phyloP scores from a whole-genome alignment of 2,329 filamentous ascomycete genomes.

The Hymenoscyphus salicellus region DNA sequence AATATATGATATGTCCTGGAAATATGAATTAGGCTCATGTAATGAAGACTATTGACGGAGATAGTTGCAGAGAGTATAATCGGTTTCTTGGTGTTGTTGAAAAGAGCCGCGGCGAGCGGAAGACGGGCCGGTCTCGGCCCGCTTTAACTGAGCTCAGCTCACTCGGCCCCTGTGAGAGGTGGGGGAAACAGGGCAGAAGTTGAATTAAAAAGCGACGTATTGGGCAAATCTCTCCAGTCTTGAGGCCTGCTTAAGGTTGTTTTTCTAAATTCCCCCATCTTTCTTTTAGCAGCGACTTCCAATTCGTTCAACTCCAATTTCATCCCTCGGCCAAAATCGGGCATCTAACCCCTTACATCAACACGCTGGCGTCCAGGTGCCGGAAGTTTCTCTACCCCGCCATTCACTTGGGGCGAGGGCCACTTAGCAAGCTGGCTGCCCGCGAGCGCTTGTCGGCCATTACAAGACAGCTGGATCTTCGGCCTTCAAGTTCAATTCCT shows the following conservation, averaged over 20 bases:
- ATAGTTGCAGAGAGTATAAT: too few species aligned
- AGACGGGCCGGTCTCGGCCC: too few species aligned
- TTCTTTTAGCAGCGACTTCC: neutral
- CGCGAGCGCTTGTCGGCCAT: conserved; percentile 38
- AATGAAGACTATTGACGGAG: too few species aligned
- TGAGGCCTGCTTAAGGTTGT: neutral
- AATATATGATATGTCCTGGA: too few species aligned
- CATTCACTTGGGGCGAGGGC: conserved; percentile 10
- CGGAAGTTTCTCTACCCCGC: conserved; percentile 19
- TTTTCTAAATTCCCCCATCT: neutral
- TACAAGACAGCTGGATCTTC: conserved; percentile 38
- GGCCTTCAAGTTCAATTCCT: conserved; percentile 32
- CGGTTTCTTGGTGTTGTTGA: too few species aligned
- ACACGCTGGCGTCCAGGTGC: neutral
- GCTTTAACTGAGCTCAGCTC: too few species aligned
- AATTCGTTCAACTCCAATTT: neutral
- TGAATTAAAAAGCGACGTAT: neutral
- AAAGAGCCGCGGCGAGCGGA: too few species aligned
- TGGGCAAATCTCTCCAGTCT: neutral
- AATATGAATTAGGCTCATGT: too few species aligned
- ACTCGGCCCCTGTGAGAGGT: neutral
- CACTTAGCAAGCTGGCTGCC: conserved; percentile 23
- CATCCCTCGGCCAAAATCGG: neutral
- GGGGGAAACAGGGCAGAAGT: neutral
- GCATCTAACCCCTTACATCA: conserved; percentile 2